These are phyloP conservation scores for Fulvia fulva DNA, from an alignment of 2,329 filamentous ascomycete genomes.

Conservation along the genomic window DNA sequence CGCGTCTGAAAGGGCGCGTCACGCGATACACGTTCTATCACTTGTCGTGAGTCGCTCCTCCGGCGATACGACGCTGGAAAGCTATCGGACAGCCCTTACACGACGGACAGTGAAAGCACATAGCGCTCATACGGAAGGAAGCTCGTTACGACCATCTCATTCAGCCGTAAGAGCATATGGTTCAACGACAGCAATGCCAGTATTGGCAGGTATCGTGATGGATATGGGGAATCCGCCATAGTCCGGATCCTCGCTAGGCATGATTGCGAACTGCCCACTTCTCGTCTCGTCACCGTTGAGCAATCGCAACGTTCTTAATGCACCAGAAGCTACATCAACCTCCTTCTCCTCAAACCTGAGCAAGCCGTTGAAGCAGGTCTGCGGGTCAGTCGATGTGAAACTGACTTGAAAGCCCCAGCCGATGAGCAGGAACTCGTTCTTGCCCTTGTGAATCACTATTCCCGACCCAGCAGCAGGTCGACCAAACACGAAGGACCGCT, in stretches of 20 bases:
- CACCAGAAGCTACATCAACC: slow-evolving; percentile 36
- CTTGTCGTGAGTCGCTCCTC: too few species aligned
- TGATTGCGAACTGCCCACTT: slow-evolving; percentile 48
- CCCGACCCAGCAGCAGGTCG: slow-evolving; percentile 40
- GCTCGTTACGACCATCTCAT: too few species aligned
- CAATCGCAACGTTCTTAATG: slow-evolving; percentile 36
- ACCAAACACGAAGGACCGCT: slow-evolving; percentile 47
- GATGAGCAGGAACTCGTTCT: slow-evolving; percentile 42
- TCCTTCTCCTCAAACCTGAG: slow-evolving; percentile 42
- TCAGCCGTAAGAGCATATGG: slow-evolving; percentile 28
- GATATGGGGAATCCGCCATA: slow-evolving; percentile 55
- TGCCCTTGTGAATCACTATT: slow-evolving; percentile 42
- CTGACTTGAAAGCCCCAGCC: slow-evolving; percentile 45
- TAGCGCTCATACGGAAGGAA: too few species aligned
- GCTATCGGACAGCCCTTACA: too few species aligned
- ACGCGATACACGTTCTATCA: too few species aligned
- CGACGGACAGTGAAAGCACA: too few species aligned
- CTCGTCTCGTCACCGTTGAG: slow-evolving; percentile 47
- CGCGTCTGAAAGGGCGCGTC: too few species aligned
- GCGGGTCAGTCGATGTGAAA: slow-evolving; percentile 31
- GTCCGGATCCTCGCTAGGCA: slow-evolving; percentile 55
- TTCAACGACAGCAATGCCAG: slow-evolving; percentile 45
- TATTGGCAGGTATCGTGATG: slow-evolving; percentile 52
- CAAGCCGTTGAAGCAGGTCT: slow-evolving; percentile 42
- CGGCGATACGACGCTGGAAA: too few species aligned